Base-by-base conservation (phyloP, 495 filamentous ascomycete genomes). In the Aspergillus asperescens region DNA sequence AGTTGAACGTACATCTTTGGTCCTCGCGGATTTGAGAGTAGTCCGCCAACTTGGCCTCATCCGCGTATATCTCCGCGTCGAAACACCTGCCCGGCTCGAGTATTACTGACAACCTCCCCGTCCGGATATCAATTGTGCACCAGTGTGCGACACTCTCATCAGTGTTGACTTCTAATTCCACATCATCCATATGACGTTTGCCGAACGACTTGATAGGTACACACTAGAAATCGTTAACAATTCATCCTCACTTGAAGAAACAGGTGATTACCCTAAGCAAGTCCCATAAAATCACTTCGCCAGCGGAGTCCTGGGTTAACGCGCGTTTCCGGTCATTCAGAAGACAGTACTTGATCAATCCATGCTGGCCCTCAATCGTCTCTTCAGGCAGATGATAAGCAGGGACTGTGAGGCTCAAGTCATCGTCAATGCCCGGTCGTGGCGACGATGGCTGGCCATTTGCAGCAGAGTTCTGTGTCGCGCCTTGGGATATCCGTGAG, bases 221-320 rank as follows among this genome's bases (percentile, higher is more conserved):
- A 67, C 94, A 98, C 86, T 94, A 50, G 27, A 44, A 15, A 16
- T 55, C 48, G 55, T 63, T 24, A 62, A 49, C 18, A 42, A 39
- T 25, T 7, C 7, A 6, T 19, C 22, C 4, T 8, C 15, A 18
- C 24, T 22, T 25, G 15, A 15, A 6, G 9, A 9, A 39, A 37
- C 12, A 31, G 9, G 7, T 13, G 57, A 62, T 52, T 72, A 91
- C 89, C 74, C 84, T 81, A 22, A 97, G 73, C 23, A 98, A 70
- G 75, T 98, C 94, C 93, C 93, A 98, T 58, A 98, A 69, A 35
- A 94, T 73, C n/a, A 98, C 91, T 64, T 97, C 93, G 15, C 93
- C 94, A 12, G 91, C 89, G 7, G 92, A 96, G 68, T 98, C 93
- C 57, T 95, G 69, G 0, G 93, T 98, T 52, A 98, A 72, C 15